Evolutionary conservation across 129 eudicot species (phyloP), one percentile per base, ranked within the genome.

Genomic region (Glebionis coronaria): DNA sequence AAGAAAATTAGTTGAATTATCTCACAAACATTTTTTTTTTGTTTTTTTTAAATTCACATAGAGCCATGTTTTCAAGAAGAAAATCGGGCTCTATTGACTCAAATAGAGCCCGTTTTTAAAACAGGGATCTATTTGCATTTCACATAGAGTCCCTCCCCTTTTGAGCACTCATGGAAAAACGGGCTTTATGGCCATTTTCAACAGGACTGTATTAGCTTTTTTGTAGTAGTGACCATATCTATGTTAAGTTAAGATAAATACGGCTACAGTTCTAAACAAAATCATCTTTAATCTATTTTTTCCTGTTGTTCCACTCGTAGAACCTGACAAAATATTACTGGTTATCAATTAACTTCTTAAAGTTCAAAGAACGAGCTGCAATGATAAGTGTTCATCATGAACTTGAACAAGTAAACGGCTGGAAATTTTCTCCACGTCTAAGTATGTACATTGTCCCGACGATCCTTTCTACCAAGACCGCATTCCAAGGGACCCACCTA

Each of bases 401-500:
- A 72, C 71, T 79, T 47, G 95, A 87, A 63, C 87, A 67, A 56
- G 81, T 74, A 46, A 67, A 68, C n/a, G 80, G 80, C 51, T 84
- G 85, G 95, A 78, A 80, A 27, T 82, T 70, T 80, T 82, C 97
- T 56, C 91, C 88, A 56, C 78, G 97, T 44, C 67, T 90, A 71
- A 90, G 97, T 78, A 82, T 9, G 95, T 90, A 40, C 95, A 80
- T 49, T 85, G 91, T 66, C 79, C 82, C 1, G 97, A 90, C 44
- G 89, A 90, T 60, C 97, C 97, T 65, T 90, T 90, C 76, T 91
- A 84, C 82, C 92, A 84, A 62, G 85, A 90, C 40, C 85, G 82
- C 40, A 68, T 66, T 31, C 35, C 77, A 56, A 79, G 63, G 67
- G 76, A 73, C 29, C 25, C 63, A 4, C 15, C 82, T 47, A 63